Conservation (phyloP, 768 basidiomycete genomes). For the Rhodotorula kratochvilovae region DNA sequence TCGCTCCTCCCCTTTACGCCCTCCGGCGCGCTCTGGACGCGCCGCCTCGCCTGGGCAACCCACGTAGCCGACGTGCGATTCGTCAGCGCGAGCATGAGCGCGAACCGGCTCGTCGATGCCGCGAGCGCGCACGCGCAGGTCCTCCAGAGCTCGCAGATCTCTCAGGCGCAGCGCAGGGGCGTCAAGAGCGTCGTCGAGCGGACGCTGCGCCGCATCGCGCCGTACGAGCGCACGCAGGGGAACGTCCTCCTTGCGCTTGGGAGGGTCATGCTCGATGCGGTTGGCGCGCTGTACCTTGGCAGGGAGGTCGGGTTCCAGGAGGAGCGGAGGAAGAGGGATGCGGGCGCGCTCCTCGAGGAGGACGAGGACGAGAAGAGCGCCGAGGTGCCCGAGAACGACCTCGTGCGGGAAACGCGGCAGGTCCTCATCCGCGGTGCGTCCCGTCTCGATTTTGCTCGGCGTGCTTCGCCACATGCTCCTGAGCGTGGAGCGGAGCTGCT, state of each 20-base stretch:
- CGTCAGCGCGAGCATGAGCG: constrained; percentile 30
- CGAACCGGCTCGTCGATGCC: constrained; percentile 30
- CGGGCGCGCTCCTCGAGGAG: not conserved
- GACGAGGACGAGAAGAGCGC: not conserved
- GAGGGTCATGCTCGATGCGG: constrained; percentile 31
- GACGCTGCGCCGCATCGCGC: constrained; percentile 25
- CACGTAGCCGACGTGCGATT: constrained; percentile 39
- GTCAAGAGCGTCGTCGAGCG: constrained; percentile 29
- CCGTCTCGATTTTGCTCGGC: too few relatives aligned
- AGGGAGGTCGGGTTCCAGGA: constrained; percentile 13
- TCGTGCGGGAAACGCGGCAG: constrained; percentile 37
- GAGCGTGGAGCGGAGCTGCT: too few relatives aligned
- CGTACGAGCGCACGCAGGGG: constrained; percentile 35
- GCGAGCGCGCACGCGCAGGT: constrained; percentile 14
- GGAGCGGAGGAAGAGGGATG: constrained; percentile 18
- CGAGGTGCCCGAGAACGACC: constrained; percentile 36
- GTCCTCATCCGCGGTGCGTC: constrained; percentile 37
- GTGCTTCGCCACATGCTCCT: not conserved
- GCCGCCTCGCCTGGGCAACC: constrained; percentile 34
- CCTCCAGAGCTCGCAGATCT: constrained; percentile 9
- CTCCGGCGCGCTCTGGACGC: constrained; percentile 15
- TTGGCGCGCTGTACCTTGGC: constrained; percentile 27
- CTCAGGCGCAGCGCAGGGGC: not conserved
- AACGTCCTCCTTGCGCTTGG: constrained; percentile 26
- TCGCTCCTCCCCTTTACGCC: constrained; percentile 30